These are phyloP conservation scores for Lavandula angustifolia DNA, from an alignment of 257 asterid genomes.

Conservation along the genomic window DNA sequence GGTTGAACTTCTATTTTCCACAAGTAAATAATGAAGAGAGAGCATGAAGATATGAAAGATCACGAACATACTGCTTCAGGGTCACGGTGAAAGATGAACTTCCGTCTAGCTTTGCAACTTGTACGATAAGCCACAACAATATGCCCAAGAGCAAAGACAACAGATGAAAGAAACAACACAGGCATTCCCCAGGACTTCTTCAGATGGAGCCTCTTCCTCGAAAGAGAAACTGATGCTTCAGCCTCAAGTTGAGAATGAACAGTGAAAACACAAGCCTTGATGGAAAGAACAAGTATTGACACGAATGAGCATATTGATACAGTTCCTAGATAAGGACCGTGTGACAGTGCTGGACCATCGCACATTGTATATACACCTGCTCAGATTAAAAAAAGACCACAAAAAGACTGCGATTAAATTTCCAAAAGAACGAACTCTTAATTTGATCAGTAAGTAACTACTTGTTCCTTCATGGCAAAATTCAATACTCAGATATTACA, in stretches of 20 bases:
- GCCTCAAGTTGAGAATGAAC: constrained; percentile 79
- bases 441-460: background rate
- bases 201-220: constrained; percentile 84
- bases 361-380: constrained; percentile 81
- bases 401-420: constrained; percentile 25
- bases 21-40: background rate
- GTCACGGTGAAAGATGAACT: constrained; percentile 86
- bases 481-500: constrained; percentile 14
- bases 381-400: constrained; percentile 30
- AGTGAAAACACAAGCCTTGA: constrained; percentile 84
- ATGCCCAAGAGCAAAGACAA: constrained; percentile 96
- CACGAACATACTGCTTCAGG: constrained; percentile 79
- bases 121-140: constrained; percentile 88
- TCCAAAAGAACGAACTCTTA: background rate
- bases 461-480: constrained; percentile 5
- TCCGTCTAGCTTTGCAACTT: constrained; percentile 91
- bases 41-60: background rate
- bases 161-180: constrained; percentile 88
- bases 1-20: background rate
- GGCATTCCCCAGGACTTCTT: constrained; percentile 99
- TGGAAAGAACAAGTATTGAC: constrained; percentile 70
- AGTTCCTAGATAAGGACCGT: constrained; percentile 90
- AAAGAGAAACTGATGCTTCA: constrained; percentile 67
- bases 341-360: constrained; percentile 73
- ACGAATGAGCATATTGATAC: constrained; percentile 68